phyloP scores from a whole-genome alignment of 306 rosid species.

The Quercus robur region DNA sequence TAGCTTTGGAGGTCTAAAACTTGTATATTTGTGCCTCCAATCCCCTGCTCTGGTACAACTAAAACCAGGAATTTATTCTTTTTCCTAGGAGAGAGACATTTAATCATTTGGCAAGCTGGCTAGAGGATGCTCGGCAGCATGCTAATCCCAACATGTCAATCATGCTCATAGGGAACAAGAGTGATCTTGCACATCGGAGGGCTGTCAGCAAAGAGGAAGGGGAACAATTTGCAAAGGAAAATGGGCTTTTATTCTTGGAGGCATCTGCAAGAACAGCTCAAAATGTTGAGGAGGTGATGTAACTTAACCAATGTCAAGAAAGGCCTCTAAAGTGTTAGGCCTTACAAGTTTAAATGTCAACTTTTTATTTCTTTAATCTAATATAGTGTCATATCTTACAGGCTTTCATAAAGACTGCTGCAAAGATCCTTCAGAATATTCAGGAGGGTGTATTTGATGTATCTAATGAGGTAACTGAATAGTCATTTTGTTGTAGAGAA shows the following conservation, averaged over 20 bases:
- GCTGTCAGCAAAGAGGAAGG: conserved; percentile 98
- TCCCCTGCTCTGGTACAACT: background rate
- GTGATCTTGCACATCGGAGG: conserved; percentile 87
- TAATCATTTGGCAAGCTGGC: conserved; percentile 87
- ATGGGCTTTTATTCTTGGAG: conserved; percentile 91
- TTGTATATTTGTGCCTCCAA: background rate
- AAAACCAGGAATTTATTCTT: conserved; percentile 8
- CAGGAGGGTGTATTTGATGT: conserved; percentile 91
- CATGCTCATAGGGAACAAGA: conserved; percentile 89
- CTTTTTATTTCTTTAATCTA: background rate
- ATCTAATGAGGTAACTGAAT: conserved; percentile 76
- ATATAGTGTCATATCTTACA: conserved; percentile 24
- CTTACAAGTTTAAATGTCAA: background rate
- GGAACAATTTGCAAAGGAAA: conserved; percentile 92
- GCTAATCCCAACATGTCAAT: conserved; percentile 96
- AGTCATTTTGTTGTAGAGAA: conserved; percentile 8
- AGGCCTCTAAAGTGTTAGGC: background rate
- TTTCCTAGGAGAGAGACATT: conserved; percentile 86
- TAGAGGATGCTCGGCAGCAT: conserved; percentile 98
- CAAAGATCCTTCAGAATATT: conserved; percentile 85
- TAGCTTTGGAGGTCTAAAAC: background rate
- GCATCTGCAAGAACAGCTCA: conserved; percentile 97
- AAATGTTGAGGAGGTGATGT: conserved; percentile 88
- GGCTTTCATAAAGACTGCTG: conserved; percentile 93
- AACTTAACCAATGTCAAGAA: conserved; percentile 5